phyloP scores from a whole-genome alignment of 495 filamentous ascomycete genomes.

The Penicillium cinerascens region DNA sequence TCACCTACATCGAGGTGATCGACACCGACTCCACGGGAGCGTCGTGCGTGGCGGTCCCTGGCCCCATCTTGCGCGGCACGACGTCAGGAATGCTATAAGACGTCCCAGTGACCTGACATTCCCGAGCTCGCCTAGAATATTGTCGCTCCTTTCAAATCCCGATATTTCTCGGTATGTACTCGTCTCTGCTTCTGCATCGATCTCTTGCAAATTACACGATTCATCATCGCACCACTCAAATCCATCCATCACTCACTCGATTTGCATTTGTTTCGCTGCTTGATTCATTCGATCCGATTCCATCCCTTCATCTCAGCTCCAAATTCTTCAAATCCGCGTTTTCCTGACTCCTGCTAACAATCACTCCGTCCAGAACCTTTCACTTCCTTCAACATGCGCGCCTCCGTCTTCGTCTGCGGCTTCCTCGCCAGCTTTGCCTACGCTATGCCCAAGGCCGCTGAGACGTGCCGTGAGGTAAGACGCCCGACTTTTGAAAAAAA shows the following conservation, averaged over 20 bases:
- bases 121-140: background rate
- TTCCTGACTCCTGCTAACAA: background rate
- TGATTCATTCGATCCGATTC: no score
- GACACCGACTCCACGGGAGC: conserved; percentile 6
- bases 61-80: conserved; percentile 1
- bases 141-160: background rate
- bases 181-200: no score
- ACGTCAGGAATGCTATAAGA: conserved; percentile 20
- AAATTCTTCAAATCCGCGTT: background rate
- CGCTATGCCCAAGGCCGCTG: conserved; percentile 13
- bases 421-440: conserved; percentile 15
- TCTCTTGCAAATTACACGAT: no score
- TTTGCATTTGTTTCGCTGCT: no score
- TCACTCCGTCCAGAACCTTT: background rate
- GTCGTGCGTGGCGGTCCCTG: conserved; percentile 7
- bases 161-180: background rate
- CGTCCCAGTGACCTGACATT: conserved; percentile 14
- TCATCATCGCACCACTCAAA: no score
- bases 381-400: conserved; percentile 12
- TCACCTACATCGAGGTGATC: conserved; percentile 6
- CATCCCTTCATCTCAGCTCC: no score
- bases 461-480: conserved; percentile 11
- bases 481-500: background rate
- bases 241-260: no score
- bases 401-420: conserved; percentile 13